Evolutionary conservation across 208 protist genomes (phyloP).

Genomic region (Leishmania lainsoni): DNA sequence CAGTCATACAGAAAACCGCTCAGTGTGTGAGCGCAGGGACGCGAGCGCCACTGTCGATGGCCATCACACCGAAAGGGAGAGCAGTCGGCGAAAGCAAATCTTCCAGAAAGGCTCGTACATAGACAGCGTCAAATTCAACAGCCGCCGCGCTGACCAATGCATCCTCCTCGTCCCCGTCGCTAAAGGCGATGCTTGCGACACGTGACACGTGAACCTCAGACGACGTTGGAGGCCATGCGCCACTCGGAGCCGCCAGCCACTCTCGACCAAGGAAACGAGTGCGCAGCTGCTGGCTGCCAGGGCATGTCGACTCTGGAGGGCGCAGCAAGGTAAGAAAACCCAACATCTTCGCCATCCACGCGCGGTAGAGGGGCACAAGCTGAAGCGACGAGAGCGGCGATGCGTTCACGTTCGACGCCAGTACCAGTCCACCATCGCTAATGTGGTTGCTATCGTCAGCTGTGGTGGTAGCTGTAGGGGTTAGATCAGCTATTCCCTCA

Average conservation of each 20-base stretch:
- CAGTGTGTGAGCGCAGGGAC: neutral
- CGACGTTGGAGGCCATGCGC: neutral
- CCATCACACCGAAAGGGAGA: neutral
- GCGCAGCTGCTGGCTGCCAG: neutral
- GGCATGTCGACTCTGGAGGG: neutral
- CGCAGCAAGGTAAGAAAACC: constrained; percentile 28
- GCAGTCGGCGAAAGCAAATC: constrained; percentile 17
- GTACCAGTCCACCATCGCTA: neutral
- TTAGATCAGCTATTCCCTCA: neutral
- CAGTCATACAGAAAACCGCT: neutral
- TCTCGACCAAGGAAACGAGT: constrained; percentile 1
- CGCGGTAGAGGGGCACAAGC: constrained; percentile 1
- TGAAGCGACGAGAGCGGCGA: neutral
- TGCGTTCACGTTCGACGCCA: neutral
- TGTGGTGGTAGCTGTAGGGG: neutral
- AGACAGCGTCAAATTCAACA: constrained; percentile 1
- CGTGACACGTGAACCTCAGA: constrained; percentile 19
- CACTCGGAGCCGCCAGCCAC: neutral
- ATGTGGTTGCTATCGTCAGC: neutral
- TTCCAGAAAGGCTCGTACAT: constrained; percentile 22
- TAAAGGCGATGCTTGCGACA: constrained; percentile 32
- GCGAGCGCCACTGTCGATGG: neutral
- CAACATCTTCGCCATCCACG: constrained; percentile 14
- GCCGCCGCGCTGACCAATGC: neutral
- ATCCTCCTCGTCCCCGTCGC: constrained; percentile 23